phyloP scores from a whole-genome alignment of 1,139 yeast species.

The Zygotorulaspora mrakii region DNA sequence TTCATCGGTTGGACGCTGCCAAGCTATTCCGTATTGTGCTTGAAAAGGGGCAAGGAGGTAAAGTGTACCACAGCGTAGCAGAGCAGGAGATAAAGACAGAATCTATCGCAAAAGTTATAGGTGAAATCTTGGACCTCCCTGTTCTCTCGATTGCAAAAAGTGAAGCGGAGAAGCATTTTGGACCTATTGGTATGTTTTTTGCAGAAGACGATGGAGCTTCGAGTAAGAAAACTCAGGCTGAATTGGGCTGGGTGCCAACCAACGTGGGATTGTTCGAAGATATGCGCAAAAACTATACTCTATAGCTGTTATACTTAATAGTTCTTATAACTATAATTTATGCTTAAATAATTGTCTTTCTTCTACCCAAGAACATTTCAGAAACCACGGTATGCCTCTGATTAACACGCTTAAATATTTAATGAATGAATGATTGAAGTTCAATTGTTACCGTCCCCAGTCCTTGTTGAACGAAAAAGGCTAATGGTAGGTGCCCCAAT shows the following conservation, averaged over 20 bases:
- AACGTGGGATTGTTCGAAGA: constrained; percentile 27
- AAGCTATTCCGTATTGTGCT: constrained; percentile 28
- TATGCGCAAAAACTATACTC: constrained; percentile 6
- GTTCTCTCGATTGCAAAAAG: constrained; percentile 4
- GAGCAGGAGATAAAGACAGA: constrained; percentile 28
- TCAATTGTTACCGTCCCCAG: no score
- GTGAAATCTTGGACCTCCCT: constrained; percentile 21
- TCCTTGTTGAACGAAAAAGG: no score
- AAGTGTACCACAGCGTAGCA: constrained; percentile 29
- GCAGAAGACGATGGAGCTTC: constrained; percentile 7
- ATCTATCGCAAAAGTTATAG: constrained; percentile 31
- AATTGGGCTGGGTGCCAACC: constrained; percentile 29
- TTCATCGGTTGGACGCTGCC: constrained; percentile 38
- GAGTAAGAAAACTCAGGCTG: constrained; percentile 6
- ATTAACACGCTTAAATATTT: no score
- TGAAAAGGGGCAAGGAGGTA: constrained; percentile 35
- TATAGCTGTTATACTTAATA: no score
- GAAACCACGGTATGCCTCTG: no score
- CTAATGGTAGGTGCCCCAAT: no score
- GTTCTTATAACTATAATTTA: no score
- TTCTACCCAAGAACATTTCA: no score
- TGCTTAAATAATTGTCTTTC: no score
- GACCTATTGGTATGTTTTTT: constrained; percentile 2
- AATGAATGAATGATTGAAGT: no score
- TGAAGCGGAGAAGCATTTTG: constrained; percentile 7